Evolutionary conservation across 148 eudicot genomes (phyloP).

Genomic region (Limonium bicolor): DNA sequence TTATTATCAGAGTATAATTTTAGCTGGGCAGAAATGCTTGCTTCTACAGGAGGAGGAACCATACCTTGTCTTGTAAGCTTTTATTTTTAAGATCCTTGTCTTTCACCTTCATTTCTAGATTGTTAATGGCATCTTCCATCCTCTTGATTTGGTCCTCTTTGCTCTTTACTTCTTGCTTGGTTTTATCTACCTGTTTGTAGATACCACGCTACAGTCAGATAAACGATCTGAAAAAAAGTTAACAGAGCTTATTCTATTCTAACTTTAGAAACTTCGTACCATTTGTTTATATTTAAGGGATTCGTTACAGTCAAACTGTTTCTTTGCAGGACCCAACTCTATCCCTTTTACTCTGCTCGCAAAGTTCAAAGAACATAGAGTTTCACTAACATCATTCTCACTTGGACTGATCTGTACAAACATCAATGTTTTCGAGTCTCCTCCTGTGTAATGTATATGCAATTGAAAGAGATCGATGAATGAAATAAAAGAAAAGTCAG

Average conservation of each 20-base stretch:
- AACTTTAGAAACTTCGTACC: conserved; percentile 47
- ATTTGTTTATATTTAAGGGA: conserved; percentile 63
- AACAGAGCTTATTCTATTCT: background rate
- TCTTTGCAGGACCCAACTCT: conserved; percentile 95
- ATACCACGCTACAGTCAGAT: background rate
- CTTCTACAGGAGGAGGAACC: no score
- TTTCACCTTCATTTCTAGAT: conserved; percentile 61
- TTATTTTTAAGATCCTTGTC: conserved; percentile 75
- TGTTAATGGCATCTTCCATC: conserved; percentile 66
- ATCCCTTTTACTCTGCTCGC: conserved; percentile 94
- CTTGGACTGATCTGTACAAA: conserved; percentile 91
- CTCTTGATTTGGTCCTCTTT: conserved; percentile 72
- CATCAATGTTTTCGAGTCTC: conserved; percentile 92
- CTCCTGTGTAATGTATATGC: conserved; percentile 31
- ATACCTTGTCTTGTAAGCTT: conserved; percentile 80
- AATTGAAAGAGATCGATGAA: background rate
- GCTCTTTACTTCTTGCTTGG: conserved; percentile 56
- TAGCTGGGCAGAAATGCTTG: no score
- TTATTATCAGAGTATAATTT: no score
- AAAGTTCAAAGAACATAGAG: conserved; percentile 88
- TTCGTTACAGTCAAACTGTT: conserved; percentile 71
- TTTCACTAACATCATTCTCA: conserved; percentile 76
- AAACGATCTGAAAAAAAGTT: background rate
- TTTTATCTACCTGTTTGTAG: conserved; percentile 47
- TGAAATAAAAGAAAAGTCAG: no score